phyloP scores from a whole-genome alignment of 192 early-diverging fungal species.

The Coemansia sp. region DNA sequence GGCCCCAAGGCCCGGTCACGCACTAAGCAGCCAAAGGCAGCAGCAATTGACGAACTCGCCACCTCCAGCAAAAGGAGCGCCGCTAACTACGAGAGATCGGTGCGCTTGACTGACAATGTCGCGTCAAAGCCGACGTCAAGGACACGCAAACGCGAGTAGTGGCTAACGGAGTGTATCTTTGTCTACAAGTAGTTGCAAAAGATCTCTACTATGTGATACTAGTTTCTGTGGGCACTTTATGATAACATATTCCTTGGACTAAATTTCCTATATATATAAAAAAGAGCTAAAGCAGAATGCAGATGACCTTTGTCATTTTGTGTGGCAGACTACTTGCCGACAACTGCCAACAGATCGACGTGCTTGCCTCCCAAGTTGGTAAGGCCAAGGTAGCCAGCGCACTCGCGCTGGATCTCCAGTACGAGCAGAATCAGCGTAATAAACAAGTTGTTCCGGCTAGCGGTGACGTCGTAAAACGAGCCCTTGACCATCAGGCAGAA shows the following conservation, averaged over 20 bases:
- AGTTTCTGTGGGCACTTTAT: too few relatives aligned
- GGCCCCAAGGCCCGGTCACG: not conserved
- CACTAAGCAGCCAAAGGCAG: slow-evolving; percentile 4
- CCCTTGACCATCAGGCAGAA: slow-evolving; percentile 61
- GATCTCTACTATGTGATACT: too few relatives aligned
- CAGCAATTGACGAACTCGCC: not conserved
- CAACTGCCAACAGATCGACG: slow-evolving; percentile 59
- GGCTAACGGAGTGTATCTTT: too few relatives aligned
- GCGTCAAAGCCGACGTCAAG: slow-evolving; percentile 14
- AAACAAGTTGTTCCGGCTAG: slow-evolving; percentile 55
- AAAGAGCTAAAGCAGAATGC: not conserved
- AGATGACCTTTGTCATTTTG: not conserved
- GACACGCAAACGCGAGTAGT: slow-evolving; percentile 35
- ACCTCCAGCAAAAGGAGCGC: slow-evolving; percentile 23
- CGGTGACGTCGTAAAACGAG: slow-evolving; percentile 59
- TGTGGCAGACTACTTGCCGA: slow-evolving; percentile 35
- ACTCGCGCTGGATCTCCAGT: slow-evolving; percentile 59
- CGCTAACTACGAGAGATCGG: slow-evolving; percentile 25
- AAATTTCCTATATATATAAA: slow-evolving; percentile 3
- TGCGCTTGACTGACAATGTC: slow-evolving; percentile 1
- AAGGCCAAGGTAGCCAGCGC: slow-evolving; percentile 61
- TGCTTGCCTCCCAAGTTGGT: slow-evolving; percentile 59
- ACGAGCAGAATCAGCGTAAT: slow-evolving; percentile 59
- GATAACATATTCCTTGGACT: not conserved
- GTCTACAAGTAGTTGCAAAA: too few relatives aligned